Evolutionary conservation across 148 eudicot genomes (phyloP).

Genomic region (Camellia japonica): DNA sequence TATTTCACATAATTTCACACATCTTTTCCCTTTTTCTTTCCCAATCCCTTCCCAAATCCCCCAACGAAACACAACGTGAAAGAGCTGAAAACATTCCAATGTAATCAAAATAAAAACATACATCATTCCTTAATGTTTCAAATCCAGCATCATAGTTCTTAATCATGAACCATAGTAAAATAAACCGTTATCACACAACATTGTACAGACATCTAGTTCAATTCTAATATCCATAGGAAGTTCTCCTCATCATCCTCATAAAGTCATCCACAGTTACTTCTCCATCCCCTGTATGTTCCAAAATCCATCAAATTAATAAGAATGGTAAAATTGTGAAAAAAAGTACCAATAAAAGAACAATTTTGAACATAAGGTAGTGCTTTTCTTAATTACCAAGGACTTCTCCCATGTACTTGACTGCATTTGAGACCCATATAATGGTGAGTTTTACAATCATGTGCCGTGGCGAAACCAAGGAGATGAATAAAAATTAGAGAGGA

Average conservation of each 20-base stretch:
- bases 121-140: constrained; percentile 1
- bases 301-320: constrained; percentile 4
- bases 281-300: constrained; percentile 49
- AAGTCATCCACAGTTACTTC: constrained; percentile 61
- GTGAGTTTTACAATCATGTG: not conserved
- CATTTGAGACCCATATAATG: not conserved
- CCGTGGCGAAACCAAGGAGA: not conserved
- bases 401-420: not conserved
- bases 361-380: constrained; percentile 2
- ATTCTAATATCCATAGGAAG: constrained; percentile 46
- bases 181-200: not conserved
- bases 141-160: not conserved
- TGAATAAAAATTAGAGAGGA: not conserved
- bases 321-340: not conserved
- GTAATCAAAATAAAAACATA: too few species aligned
- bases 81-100: too few species aligned
- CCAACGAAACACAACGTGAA: too few species aligned
- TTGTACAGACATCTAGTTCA: not conserved
- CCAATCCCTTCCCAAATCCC: too few species aligned
- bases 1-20: too few species aligned
- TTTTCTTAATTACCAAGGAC: not conserved
- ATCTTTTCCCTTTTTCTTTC: too few species aligned
- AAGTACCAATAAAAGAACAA: constrained; percentile 10
- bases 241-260: constrained; percentile 62
- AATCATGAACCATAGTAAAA: not conserved